phyloP scores from a whole-genome alignment of 2,329 filamentous ascomycete genomes.

The Ophiocordyceps camponoti-rufipedis region DNA sequence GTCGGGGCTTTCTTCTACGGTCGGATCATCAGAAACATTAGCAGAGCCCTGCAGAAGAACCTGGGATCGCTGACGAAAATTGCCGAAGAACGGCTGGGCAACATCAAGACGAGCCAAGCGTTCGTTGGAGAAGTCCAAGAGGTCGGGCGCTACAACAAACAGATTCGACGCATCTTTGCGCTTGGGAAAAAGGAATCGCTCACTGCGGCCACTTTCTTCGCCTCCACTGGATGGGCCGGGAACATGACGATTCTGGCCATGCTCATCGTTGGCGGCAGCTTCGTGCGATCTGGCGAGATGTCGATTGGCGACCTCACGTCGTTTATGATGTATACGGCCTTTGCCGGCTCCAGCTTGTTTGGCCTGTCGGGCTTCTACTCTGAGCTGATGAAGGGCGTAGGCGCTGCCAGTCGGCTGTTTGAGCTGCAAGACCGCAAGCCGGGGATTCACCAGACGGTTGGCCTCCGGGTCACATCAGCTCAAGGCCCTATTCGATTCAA shows the following conservation, averaged over 20 bases:
- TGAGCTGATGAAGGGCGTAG: slow-evolving; percentile 96
- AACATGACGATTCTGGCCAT: slow-evolving; percentile 92
- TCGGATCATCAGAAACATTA: slow-evolving; percentile 71
- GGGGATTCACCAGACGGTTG: slow-evolving; percentile 73
- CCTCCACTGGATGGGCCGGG: slow-evolving; percentile 71
- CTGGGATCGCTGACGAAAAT: slow-evolving; percentile 89
- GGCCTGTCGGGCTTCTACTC: slow-evolving; percentile 93
- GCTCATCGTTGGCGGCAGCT: slow-evolving; percentile 74
- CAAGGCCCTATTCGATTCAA: slow-evolving; percentile 79
- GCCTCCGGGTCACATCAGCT: slow-evolving; percentile 60
- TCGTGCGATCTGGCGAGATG: slow-evolving; percentile 75
- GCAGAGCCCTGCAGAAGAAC: slow-evolving; percentile 84
- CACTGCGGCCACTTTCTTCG: slow-evolving; percentile 81
- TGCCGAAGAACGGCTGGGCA: slow-evolving; percentile 91
- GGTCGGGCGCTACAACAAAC: slow-evolving; percentile 75
- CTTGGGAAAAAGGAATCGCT: slow-evolving; percentile 76
- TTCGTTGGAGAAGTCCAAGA: slow-evolving; percentile 90
- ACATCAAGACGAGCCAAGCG: slow-evolving; percentile 89
- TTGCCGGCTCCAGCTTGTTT: slow-evolving; percentile 69
- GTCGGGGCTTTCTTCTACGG: slow-evolving; percentile 86
- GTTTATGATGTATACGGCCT: slow-evolving; percentile 97
- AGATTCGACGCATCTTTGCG: slow-evolving; percentile 80
- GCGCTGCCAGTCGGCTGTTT: slow-evolving; percentile 88
- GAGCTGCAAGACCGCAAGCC: slow-evolving; percentile 85
- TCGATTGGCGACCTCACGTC: slow-evolving; percentile 84